Evolutionary conservation across 2,329 filamentous ascomycete genomes (phyloP).

Genomic region (Sporothrix pseudoabietina): DNA sequence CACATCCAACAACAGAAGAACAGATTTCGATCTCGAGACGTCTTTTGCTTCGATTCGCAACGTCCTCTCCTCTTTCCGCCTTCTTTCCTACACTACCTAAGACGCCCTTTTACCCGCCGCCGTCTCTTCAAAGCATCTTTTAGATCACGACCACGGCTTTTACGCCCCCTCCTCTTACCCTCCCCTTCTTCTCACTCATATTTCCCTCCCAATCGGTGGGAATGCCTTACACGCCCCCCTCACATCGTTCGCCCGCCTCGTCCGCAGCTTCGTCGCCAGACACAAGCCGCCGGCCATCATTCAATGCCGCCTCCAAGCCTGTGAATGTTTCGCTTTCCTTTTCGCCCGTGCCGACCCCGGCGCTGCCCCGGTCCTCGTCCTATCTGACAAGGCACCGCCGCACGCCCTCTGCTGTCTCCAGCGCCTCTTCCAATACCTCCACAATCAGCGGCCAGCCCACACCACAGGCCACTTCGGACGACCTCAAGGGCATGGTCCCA

Average conservation of each 20-base stretch:
- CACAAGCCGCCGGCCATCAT: constrained; percentile 60
- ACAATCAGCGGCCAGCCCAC: constrained; percentile 45
- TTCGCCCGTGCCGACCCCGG: constrained; percentile 48
- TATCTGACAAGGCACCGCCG: constrained; percentile 67
- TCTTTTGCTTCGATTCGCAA: not conserved
- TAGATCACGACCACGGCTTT: constrained; percentile 1
- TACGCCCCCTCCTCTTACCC: not conserved
- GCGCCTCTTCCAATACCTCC: constrained; percentile 38
- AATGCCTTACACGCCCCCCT: constrained; percentile 89
- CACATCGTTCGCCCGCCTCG: constrained; percentile 63
- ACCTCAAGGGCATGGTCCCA: constrained; percentile 50
- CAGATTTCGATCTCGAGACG: constrained; percentile 16
- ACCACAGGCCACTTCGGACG: constrained; percentile 54
- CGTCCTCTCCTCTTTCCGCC: constrained; percentile 18
- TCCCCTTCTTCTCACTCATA: not conserved
- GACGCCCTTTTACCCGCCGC: not conserved
- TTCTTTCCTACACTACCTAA: constrained; percentile 10
- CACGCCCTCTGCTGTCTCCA: constrained; percentile 51
- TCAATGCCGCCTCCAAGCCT: constrained; percentile 46
- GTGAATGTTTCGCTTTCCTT: constrained; percentile 28
- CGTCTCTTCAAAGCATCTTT: constrained; percentile 14
- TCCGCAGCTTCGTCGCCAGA: constrained; percentile 60
- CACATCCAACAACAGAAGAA: constrained; percentile 11
- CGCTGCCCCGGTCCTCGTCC: constrained; percentile 64
- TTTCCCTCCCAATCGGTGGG: constrained; percentile 44